Evolutionary conservation across 225 moss, liverwort and hornwort genomes (phyloP).

Genomic region (Marchantia paleacea): DNA sequence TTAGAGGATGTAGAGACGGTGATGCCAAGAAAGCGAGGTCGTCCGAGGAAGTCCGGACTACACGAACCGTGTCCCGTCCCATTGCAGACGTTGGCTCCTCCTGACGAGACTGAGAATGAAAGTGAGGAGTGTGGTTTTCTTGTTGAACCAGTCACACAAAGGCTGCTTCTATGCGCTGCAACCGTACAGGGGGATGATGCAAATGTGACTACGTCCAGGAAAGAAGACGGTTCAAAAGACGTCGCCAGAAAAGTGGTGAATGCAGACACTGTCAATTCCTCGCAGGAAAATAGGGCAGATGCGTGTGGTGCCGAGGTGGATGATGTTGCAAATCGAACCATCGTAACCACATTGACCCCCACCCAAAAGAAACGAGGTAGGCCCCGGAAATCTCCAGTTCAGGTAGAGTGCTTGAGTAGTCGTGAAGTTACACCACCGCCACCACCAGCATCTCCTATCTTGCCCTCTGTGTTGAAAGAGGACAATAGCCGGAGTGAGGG

Average conservation of each 20-base stretch:
- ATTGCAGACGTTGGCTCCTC: not conserved
- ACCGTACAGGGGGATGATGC: not conserved
- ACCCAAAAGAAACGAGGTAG: constrained; percentile 1
- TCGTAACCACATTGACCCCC: not conserved
- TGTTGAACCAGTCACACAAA: not conserved
- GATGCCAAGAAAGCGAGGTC: not conserved
- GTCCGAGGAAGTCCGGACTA: not conserved
- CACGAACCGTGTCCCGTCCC: not conserved
- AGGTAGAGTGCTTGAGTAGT: not conserved
- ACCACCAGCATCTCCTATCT: not conserved
- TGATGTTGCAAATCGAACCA: not conserved
- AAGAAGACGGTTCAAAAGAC: not conserved
- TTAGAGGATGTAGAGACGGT: not conserved
- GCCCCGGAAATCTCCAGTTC: not conserved
- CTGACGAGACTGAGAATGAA: not conserved
- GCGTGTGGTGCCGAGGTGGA: not conserved
- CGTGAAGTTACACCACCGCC: not conserved
- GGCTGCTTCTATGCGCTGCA: not conserved
- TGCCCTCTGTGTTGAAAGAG: not conserved
- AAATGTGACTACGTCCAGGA: too few species aligned
- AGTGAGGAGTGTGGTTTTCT: not conserved
- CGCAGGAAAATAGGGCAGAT: not conserved
- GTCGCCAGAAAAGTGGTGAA: not conserved
- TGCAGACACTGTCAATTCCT: too few species aligned
- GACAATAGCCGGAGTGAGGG: not conserved